Percentiles rank a stretch among this genome's conserved stretches.
Evolutionary conservation across 352 stramenopile species (phyloP).

Genomic region (Phytophthora pini): DNA sequence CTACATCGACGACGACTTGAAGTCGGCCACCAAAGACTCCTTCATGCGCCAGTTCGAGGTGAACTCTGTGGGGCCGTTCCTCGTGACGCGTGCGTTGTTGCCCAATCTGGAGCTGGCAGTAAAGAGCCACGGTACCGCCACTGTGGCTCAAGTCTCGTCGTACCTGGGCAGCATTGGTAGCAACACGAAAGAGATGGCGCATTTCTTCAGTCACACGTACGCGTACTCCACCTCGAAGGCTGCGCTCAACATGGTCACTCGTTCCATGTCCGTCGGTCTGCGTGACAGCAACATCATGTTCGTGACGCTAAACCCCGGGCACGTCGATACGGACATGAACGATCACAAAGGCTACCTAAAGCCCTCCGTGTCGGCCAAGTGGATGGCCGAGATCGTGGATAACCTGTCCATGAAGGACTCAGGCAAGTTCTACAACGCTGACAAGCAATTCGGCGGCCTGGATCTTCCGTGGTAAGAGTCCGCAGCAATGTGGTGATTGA

Average conservation of each 20-base stretch:
- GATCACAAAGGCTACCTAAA: conserved; percentile 26
- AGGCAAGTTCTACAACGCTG: conserved; percentile 41
- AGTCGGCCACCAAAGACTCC: conserved; percentile 43
- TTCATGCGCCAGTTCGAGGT: conserved; percentile 62
- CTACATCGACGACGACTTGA: conserved; percentile 28
- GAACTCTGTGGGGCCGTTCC: conserved; percentile 61
- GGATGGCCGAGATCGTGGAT: conserved; percentile 32
- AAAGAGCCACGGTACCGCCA: conserved; percentile 41
- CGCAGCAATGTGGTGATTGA: no score
- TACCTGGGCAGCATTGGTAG: conserved; percentile 52
- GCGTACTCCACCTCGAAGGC: no score
- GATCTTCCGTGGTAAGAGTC: conserved; percentile 40
- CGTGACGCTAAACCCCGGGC: conserved; percentile 36
- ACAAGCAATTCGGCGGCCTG: conserved; percentile 11
- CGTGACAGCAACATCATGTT: no score
- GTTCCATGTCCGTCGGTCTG: no score
- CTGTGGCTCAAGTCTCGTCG: conserved; percentile 54
- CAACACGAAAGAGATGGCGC: conserved; percentile 32
- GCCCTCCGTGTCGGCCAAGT: conserved; percentile 27
- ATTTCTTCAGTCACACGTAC: conserved; percentile 10
- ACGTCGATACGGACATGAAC: conserved; percentile 50
- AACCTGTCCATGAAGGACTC: conserved; percentile 30
- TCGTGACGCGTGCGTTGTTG: conserved; percentile 54
- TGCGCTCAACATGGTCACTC: no score
- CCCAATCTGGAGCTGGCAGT: conserved; percentile 45